Base-by-base conservation (phyloP, 108 stramenopile species). In the Nitzschia sp. region DNA sequence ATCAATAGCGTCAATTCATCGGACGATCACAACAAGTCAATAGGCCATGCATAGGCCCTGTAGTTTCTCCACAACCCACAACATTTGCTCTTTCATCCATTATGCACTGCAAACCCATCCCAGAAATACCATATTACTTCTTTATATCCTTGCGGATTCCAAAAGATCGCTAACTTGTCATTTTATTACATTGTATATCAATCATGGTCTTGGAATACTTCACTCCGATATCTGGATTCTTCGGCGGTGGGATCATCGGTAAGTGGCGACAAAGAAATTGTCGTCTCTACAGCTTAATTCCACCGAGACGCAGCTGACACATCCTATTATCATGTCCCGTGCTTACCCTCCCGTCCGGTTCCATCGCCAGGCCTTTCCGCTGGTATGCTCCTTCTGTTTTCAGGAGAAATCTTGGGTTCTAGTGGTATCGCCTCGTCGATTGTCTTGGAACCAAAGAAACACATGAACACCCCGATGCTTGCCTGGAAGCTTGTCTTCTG, bases 391-490 rank as follows among this genome's bases (percentile, higher is more conserved):
- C 78, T 91, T 2, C 36, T 91, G 1, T 46, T 83, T 44, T 82
- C 79, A 45, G 90, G 90, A 29, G 85, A 87, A 32, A 86, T 91
- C 31, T 72, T 91, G 69, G 90, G 90, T 22, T 76, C 84, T 22
- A 75, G 78, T 36, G 90, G 90, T 4, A 74, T 91, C 32, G 63
- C 79, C 21, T 68, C 74, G 0, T 76, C 82, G 1, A 58, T 75
- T 50, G 62, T 83, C 3, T 19, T 78, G 6, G 52, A 82, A 34
- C 77, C 81, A 6, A 53, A 22, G 26, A 35, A 72, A 21, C 63
- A 73, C 1, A 36, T 85, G 25, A 72, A 47, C 0, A 25, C 66
- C 21, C 72, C 75, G 28, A 62, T 47, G n/a, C 54, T 80, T 44
- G 72, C 67, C n/a, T 91, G 86, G 90, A 84, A 84, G 56, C 36